Percentiles rank a stretch among this genome's conserved stretches.
Evolutionary conservation across 768 basidiomycete genomes (phyloP).

Genomic region (Trametes cinnabarina): DNA sequence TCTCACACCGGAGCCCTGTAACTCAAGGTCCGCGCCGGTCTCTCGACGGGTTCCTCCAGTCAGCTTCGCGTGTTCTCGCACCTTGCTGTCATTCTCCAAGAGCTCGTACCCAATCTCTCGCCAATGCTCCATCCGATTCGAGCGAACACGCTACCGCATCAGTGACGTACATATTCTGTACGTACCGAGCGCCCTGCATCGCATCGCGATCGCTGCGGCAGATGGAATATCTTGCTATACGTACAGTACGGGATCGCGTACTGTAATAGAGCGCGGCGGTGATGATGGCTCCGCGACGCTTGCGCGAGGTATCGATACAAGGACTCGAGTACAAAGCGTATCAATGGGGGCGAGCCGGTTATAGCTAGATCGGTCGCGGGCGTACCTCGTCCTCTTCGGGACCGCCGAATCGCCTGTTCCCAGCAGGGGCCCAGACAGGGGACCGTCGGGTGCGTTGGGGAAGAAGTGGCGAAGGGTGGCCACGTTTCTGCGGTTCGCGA

Average conservation of each 20-base stretch:
- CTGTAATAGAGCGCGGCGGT: not conserved
- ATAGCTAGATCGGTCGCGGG: not conserved
- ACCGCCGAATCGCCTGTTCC: not conserved
- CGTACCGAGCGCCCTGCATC: too few species aligned
- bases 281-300: not conserved
- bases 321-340: not conserved
- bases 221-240: too few species aligned
- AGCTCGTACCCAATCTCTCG: not conserved
- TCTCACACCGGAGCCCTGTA: slow-evolving; percentile 4
- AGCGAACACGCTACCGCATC: not conserved
- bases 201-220: too few species aligned
- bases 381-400: slow-evolving; percentile 9
- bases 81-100: not conserved
- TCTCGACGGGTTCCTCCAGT: not conserved
- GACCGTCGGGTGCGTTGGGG: not conserved
- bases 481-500: not conserved
- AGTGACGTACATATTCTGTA: slow-evolving; percentile 4
- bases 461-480: not conserved
- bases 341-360: not conserved
- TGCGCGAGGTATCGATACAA: not conserved
- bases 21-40: slow-evolving; percentile 9
- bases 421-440: not conserved
- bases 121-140: not conserved
- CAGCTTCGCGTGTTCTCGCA: not conserved
- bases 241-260: not conserved